phyloP scores from a whole-genome alignment of 495 filamentous ascomycete genomes.

The Aspergillus baeticus region DNA sequence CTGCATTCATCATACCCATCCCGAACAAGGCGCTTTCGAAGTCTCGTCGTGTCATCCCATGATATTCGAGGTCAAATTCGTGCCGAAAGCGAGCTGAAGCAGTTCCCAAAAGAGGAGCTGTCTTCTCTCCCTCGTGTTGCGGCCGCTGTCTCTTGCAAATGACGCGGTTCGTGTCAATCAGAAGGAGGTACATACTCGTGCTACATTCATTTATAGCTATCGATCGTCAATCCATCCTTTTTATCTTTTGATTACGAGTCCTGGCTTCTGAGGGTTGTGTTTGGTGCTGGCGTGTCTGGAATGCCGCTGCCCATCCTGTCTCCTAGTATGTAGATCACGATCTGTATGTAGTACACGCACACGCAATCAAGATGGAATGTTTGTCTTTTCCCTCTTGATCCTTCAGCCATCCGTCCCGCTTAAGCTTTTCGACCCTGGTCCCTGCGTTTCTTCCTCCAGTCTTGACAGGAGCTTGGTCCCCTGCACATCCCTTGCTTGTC shows the following conservation, averaged over 20 bases:
- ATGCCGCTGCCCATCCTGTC: neutral
- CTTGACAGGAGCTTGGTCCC: no score
- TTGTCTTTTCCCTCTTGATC: neutral
- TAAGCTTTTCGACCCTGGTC: no score
- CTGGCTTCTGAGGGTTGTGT: no score
- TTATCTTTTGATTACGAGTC: neutral
- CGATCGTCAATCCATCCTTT: no score
- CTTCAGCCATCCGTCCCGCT: no score
- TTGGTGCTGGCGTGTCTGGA: no score
- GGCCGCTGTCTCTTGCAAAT: conserved; percentile 37
- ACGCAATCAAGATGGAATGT: neutral
- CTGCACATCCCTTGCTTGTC: conserved; percentile 1
- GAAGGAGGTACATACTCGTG: conserved; percentile 50
- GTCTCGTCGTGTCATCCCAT: conserved; percentile 47
- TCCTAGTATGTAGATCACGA: neutral
- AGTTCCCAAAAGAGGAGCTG: conserved; percentile 8
- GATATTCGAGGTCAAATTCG: conserved; percentile 52
- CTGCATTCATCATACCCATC: no score
- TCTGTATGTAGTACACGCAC: neutral
- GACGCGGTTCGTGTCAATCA: conserved; percentile 50
- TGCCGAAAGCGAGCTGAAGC: conserved; percentile 40
- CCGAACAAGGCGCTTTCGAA: conserved; percentile 53
- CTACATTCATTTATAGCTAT: no score
- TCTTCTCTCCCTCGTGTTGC: conserved; percentile 49
- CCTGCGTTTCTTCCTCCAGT: no score